Evolutionary conservation across 805 yeast genomes (phyloP), one percentile per base, ranked within the genome.

Genomic region (Phaffomyces thermotolerans): DNA sequence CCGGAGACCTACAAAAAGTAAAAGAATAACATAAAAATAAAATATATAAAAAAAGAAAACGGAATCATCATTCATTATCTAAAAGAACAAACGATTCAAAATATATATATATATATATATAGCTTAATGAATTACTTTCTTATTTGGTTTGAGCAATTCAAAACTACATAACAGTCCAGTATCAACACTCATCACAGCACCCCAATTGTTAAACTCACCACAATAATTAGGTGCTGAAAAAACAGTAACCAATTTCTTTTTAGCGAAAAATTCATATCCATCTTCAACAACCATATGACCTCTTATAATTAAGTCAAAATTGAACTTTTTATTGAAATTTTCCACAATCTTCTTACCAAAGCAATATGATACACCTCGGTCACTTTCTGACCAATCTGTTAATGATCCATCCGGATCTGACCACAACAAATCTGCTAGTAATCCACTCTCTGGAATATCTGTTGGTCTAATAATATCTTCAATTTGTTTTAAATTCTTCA

Each of bases 171-270:
- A 68, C 51, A 93, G 72, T 56, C 91, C 96, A 49, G 87, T 95
- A 51, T 86, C 79, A 15, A 93, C 98, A 53, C 95, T 83, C 97
- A 93, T 89, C 4, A 91, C 97, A 1, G 99, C 99, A 27, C 96
- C 96, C 96, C 96, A 88, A 58, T 88, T 88, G 60, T 89, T 71
- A 46, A 69, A 69, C 43, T 69, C 74, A 29, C 74, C 74, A 56
- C 74, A 62, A 56, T 85, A 85, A 58, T 85, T 85, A 4, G 95
- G 95, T 4, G 93, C 95, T 48, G 81, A 76, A 55, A 85, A 85
- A 1, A 85, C 79, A 0, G 95, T 85, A 1, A 85, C 93, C 44
- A 85, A 66, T 58, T 79, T 79, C 54, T 87, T 68, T 56, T 78
- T 80, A 47, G 80, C 81, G 60, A 82, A 85, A 59, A 85, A 85